Conservation (phyloP, 2,329 filamentous ascomycete genomes). For the Aspergillus alliaceus region DNA sequence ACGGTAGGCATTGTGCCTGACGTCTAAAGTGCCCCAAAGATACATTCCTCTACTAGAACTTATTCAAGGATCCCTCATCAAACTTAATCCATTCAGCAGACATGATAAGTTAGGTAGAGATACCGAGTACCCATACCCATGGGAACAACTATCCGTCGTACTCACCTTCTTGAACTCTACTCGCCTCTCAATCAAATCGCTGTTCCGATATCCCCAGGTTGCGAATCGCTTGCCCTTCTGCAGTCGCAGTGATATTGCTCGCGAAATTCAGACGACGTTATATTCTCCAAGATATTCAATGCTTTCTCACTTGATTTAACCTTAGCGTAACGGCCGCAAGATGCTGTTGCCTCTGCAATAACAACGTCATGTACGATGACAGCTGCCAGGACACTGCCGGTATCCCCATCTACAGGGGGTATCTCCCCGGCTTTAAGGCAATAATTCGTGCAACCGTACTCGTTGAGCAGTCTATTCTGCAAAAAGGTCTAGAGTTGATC, state of each 20-base stretch:
- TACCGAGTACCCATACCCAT: too few species aligned
- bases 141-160: background rate
- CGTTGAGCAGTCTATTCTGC: constrained; percentile 60
- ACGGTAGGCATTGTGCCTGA: too few species aligned
- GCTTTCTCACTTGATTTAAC: constrained; percentile 49
- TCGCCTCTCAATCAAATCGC: constrained; percentile 24
- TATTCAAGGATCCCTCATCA: too few species aligned
- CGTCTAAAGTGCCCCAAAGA: too few species aligned
- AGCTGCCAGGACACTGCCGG: constrained; percentile 62
- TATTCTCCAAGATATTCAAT: constrained; percentile 45
- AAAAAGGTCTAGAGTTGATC: constrained; percentile 58
- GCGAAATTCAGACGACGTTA: constrained; percentile 60
- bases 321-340: constrained; percentile 72
- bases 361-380: constrained; percentile 74
- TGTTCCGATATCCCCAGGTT: constrained; percentile 25
- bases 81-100: too few species aligned
- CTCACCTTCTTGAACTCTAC: background rate
- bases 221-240: constrained; percentile 15
- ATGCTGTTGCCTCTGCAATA: constrained; percentile 61
- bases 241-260: constrained; percentile 66
- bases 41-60: too few species aligned
- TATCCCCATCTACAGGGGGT: constrained; percentile 45
- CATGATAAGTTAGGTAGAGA: too few species aligned
- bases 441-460: constrained; percentile 66
- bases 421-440: constrained; percentile 49